Evolutionary conservation across 2,329 filamentous ascomycete species (phyloP).

Genomic region (Metarhizium guizhouense): DNA sequence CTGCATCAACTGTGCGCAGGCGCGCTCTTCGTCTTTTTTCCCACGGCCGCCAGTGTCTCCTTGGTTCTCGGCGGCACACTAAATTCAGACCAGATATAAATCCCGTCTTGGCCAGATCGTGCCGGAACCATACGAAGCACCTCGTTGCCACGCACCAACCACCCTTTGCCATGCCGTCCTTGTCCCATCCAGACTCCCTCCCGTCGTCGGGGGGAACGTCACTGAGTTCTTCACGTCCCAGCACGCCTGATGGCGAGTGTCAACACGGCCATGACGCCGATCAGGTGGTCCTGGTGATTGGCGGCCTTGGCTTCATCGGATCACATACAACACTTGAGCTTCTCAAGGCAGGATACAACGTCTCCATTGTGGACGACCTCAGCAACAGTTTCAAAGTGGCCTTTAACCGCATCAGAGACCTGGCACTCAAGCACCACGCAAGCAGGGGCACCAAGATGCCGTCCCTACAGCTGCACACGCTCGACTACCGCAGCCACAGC

Average conservation of each 20-base stretch:
- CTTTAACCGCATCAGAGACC: constrained; percentile 4
- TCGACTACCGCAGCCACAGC: constrained; percentile 27
- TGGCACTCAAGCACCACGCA: constrained; percentile 19
- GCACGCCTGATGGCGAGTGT: not conserved
- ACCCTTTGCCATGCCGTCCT: not conserved
- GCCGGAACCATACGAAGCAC: not conserved
- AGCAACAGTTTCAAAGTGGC: constrained; percentile 32
- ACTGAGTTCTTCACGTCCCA: not conserved
- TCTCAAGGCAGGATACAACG: constrained; percentile 43
- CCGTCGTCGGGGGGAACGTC: not conserved
- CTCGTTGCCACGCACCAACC: not conserved
- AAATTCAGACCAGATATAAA: too few relatives aligned
- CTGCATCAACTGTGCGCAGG: too few relatives aligned
- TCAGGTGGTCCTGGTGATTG: constrained; percentile 38
- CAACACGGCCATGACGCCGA: constrained; percentile 8
- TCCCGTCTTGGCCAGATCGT: not conserved
- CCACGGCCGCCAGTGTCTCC: too few relatives aligned
- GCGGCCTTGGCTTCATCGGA: constrained; percentile 46
- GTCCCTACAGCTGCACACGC: constrained; percentile 26
- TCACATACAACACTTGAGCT: constrained; percentile 46
- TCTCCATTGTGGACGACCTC: constrained; percentile 37
- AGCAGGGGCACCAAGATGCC: constrained; percentile 13
- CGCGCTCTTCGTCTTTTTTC: too few relatives aligned
- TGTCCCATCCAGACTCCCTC: not conserved
- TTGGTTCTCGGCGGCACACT: too few relatives aligned